Evolutionary conservation across 345 rosid species (phyloP), one percentile per base, ranked within the genome.

Genomic region (Hibiscus trionum): DNA sequence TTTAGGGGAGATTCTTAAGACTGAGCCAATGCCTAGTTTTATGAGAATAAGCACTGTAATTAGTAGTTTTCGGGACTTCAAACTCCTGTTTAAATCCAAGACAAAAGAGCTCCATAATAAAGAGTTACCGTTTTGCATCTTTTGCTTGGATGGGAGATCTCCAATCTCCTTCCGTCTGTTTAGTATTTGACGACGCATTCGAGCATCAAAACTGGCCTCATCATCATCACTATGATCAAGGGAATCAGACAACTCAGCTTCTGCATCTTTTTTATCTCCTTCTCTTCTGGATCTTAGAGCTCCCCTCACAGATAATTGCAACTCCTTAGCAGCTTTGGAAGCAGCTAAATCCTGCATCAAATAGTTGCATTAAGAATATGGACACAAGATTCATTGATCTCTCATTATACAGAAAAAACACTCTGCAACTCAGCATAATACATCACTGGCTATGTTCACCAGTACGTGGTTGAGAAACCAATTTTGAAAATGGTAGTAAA

Each of bases 131-230:
- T 77, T 84, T 72, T 77, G 75, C 79, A 69, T 76, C 74, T 80
- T 83, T 75, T 73, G 87, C 73, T 80, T 83, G 27, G 84, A 70
- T 73, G 88, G 85, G 60, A 61, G 55, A 79, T 84, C 85, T 73
- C 89, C 93, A 75, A 88, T 73, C 73, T 95, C 93, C 68, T 84
- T 84, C 53, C 86, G 81, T 83, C 80, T 89, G 69, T 60, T 81
- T 73, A 90, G 93, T 80, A 90, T 86, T 76, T 84, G 88, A 59
- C 80, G 87, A 65, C 94, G 91, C 98, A 95, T 95, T 79, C 86
- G 83, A 62, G 87, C 87, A 86, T 95, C 97, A 87, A 95, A 95
- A 75, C 69, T 83, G 67, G 81, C 85, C 69, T 92, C 97, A 71
- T 91, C 88, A 17, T 79, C 89, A 26, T 84, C 85, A 26, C 80